A percentile compares a stretch with the other conserved stretches of the same genome.
These are phyloP conservation scores for Naematelia aurantialba DNA, from an alignment of 768 basidiomycete species.

Conservation along the genomic window DNA sequence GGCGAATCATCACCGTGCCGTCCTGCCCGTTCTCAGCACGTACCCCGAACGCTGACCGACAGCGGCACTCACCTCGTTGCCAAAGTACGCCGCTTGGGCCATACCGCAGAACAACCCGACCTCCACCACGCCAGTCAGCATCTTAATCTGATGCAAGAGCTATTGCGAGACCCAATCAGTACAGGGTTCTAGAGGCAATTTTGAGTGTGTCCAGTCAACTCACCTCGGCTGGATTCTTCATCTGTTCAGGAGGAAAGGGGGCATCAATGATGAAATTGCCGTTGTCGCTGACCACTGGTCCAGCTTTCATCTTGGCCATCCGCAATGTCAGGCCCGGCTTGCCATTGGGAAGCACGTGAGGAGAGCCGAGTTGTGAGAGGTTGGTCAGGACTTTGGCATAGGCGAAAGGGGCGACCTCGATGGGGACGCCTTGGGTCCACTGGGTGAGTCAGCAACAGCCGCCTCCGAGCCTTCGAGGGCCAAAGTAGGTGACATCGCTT, in stretches of 20 bases:
- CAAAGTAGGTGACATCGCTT: no score
- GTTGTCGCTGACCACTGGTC: conserved; percentile 94
- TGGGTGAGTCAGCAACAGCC: conserved; percentile 48
- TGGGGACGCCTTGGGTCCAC: conserved; percentile 85
- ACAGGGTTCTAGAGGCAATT: neutral
- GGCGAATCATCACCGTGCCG: conserved; percentile 31
- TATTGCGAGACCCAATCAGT: conserved; percentile 45
- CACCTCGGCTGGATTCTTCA: conserved; percentile 65
- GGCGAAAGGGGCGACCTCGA: conserved; percentile 95
- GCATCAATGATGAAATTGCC: conserved; percentile 98
- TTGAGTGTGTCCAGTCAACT: no score
- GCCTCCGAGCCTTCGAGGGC: no score
- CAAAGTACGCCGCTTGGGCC: conserved; percentile 91
- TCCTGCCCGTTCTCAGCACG: conserved; percentile 21
- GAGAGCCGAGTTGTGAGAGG: conserved; percentile 54
- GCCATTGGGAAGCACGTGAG: conserved; percentile 30
- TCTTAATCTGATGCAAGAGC: conserved; percentile 78
- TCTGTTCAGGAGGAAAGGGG: conserved; percentile 68
- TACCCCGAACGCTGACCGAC: neutral
- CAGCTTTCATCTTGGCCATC: conserved; percentile 84
- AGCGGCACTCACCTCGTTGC: conserved; percentile 39
- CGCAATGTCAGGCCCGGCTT: conserved; percentile 64
- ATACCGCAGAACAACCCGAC: conserved; percentile 94
- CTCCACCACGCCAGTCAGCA: conserved; percentile 97
- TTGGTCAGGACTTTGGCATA: conserved; percentile 80